These are phyloP conservation scores for Pleurotus pulmonarius DNA, from an alignment of 768 basidiomycete genomes.

Conservation along the genomic window DNA sequence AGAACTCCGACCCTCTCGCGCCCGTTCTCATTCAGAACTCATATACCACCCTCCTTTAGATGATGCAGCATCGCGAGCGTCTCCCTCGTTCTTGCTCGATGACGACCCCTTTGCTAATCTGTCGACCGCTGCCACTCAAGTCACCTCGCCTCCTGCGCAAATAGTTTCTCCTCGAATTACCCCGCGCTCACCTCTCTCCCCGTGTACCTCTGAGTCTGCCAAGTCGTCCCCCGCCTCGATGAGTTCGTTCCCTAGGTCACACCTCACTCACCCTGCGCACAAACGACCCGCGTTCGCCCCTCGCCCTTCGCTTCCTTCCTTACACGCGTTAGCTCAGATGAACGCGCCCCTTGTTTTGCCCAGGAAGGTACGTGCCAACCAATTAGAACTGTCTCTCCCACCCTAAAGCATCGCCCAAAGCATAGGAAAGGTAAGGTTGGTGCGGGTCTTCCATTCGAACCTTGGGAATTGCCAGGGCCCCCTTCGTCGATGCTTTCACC, in stretches of 20 bases:
- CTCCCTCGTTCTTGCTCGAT: conserved; percentile 50
- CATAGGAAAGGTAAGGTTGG: conserved; percentile 50
- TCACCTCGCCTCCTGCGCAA: not conserved
- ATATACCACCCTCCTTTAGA: conserved; percentile 9
- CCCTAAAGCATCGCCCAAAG: conserved; percentile 21
- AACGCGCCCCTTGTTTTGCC: conserved; percentile 35
- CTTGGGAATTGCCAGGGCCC: conserved; percentile 47
- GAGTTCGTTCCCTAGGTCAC: not conserved
- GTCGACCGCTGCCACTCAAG: conserved; percentile 2
- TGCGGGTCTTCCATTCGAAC: conserved; percentile 48
- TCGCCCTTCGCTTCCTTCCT: conserved; percentile 49
- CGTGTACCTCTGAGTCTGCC: not conserved
- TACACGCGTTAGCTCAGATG: conserved; percentile 46
- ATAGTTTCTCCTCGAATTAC: not conserved
- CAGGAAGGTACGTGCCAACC: conserved; percentile 34
- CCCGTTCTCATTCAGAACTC: conserved; percentile 8
- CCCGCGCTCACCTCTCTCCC: conserved; percentile 12
- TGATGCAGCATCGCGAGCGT: conserved; percentile 14
- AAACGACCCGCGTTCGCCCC: conserved; percentile 44
- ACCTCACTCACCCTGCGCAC: conserved; percentile 30
- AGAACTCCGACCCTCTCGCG: conserved; percentile 9
- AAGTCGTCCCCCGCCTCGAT: not conserved
- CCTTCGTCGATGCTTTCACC: conserved; percentile 1
- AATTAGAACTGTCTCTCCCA: not conserved
- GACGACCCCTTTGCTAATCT: conserved; percentile 75